Evolutionary conservation across 31 red algal species (phyloP).

Genomic region (Porphyra umbilicalis): DNA sequence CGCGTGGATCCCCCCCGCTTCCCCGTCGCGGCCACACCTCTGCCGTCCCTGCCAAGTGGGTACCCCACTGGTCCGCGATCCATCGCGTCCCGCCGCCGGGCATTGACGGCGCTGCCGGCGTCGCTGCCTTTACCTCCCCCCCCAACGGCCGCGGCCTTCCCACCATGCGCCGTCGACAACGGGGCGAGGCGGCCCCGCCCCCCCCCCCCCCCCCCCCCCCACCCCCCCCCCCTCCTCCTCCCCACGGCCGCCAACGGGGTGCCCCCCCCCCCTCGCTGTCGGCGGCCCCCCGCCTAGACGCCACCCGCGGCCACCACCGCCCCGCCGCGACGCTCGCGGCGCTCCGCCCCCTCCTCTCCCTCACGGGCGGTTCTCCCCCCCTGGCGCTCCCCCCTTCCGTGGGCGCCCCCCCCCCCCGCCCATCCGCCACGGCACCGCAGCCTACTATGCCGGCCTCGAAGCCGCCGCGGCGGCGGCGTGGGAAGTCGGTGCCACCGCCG

Average conservation of each 20-base stretch:
- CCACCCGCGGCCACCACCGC: neutral
- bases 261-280: neutral
- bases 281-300: neutral
- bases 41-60: too few species aligned
- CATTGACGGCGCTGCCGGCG: too few species aligned
- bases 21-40: too few species aligned
- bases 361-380: neutral
- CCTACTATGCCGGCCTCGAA: neutral
- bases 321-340: neutral
- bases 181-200: neutral
- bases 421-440: neutral
- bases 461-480: neutral
- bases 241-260: too few species aligned
- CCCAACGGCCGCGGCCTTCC: neutral
- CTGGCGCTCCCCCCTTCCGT: neutral
- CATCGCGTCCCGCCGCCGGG: too few species aligned
- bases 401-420: neutral
- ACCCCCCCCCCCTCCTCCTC: neutral
- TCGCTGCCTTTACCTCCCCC: too few species aligned
- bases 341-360: neutral
- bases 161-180: neutral
- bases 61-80: too few species aligned
- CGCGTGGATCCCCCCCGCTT: too few species aligned
- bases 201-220: neutral
- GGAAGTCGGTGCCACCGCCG: neutral